These are phyloP conservation scores for Myxozyma neotropica DNA, from an alignment of 805 yeast species.

Conservation along the genomic window DNA sequence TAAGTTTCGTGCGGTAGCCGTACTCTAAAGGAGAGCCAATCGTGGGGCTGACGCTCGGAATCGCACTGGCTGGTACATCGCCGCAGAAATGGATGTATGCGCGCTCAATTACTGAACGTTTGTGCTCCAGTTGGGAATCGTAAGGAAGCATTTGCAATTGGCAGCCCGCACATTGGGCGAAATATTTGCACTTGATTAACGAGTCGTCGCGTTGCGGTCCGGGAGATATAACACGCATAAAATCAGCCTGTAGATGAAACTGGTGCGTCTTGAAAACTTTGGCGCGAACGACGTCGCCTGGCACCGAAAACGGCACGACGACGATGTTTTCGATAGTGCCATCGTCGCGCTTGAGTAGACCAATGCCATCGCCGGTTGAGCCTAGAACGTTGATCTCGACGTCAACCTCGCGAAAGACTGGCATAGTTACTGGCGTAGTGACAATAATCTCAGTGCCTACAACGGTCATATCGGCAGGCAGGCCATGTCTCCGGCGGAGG, in stretches of 20 bases:
- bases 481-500: slow-evolving; percentile 49
- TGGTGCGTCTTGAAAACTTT: slow-evolving; percentile 73
- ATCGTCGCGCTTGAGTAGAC: slow-evolving; percentile 64
- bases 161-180: slow-evolving; percentile 93
- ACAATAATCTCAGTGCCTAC: slow-evolving; percentile 60
- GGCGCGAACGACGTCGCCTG: slow-evolving; percentile 76
- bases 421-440: slow-evolving; percentile 44
- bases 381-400: slow-evolving; percentile 62
- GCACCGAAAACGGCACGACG: slow-evolving; percentile 81
- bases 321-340: slow-evolving; percentile 59
- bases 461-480: slow-evolving; percentile 46
- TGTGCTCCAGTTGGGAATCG: slow-evolving; percentile 68
- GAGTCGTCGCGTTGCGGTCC: slow-evolving; percentile 57
- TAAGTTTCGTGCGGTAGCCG: slow-evolving; percentile 85
- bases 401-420: slow-evolving; percentile 51
- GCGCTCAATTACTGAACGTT: slow-evolving; percentile 71
- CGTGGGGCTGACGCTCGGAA: slow-evolving; percentile 68
- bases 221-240: slow-evolving; percentile 53
- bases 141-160: slow-evolving; percentile 84
- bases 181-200: slow-evolving; percentile 75
- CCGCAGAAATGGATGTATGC: slow-evolving; percentile 73
- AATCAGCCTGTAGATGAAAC: slow-evolving; percentile 69
- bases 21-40: slow-evolving; percentile 76
- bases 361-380: slow-evolving; percentile 89
- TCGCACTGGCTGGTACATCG: slow-evolving; percentile 41